Base-by-base conservation (phyloP, 129 eudicot species). In the Sambucus nigra region DNA sequence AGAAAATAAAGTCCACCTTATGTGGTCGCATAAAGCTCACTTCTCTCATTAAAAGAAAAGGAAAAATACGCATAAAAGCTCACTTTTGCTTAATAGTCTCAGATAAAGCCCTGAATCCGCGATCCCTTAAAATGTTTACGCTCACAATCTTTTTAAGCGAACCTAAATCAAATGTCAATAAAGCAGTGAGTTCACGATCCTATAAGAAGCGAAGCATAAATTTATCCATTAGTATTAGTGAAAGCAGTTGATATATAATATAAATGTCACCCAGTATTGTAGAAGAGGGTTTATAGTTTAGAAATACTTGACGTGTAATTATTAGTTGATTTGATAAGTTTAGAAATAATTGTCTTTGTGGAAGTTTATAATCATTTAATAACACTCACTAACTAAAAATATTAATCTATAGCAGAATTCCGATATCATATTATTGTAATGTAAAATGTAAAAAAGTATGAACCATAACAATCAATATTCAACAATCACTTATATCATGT, bases 81-180 rank as follows among this genome's bases (percentile, higher is more conserved):
- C 83, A 89, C 93, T 75, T 81, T 74, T 80, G 77, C 70, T 59
- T 81, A 84, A 80, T 78, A 86, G 98, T 95, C 98, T 91, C 95
- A 21, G 98, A 76, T 62, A 85, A 69, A 74, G 98, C 98, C 79
- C 98, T 83, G 78, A 91, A 85, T 63, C 98, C 98, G 59, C 98
- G 91, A 61, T 91, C 98, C 61, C 98, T 74, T 67, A 95, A 84
- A 40, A 79, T 75, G 59, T 91, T 91, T 50, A 81, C 98, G 47
- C 94, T 85, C 59, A 91, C 95, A 64, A 85, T 79, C 66, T 57
- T 80, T 51, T 91, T 81, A 23, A 91, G 76, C 0, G 98, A 81
- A 63, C 95, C 95, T 81, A 91, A 72, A 68, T 91, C 98, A 57
- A 95, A 65, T 64, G 98, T 91, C 80, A 91, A 74, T 55, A 91